phyloP scores from a whole-genome alignment of 116 monocot genomes.

The Posidonia oceanica region DNA sequence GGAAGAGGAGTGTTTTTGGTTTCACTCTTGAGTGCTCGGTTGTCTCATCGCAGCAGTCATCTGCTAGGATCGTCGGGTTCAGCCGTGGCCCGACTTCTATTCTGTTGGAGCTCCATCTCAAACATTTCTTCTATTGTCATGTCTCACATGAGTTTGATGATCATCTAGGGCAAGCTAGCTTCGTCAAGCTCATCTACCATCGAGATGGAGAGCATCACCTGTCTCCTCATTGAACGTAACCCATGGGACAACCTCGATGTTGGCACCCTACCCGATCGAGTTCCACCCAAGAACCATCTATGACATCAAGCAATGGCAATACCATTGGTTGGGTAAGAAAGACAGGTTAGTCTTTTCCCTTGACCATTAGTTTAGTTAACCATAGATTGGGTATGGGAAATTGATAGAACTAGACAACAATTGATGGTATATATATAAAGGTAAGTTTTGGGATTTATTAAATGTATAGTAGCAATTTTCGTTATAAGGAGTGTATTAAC shows the following conservation, averaged over 20 bases:
- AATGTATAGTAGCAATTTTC: no score
- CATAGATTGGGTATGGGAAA: no score
- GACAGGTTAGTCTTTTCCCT: no score
- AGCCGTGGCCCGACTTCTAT: slow-evolving; percentile 57
- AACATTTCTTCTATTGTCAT: slow-evolving; percentile 70
- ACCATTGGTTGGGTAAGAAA: neutral
- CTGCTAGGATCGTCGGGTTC: slow-evolving; percentile 61
- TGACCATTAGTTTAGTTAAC: no score
- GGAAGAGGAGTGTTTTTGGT: slow-evolving; percentile 9
- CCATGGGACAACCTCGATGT: no score
- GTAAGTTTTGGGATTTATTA: no score
- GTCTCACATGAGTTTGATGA: slow-evolving; percentile 62
- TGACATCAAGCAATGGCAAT: slow-evolving; percentile 19
- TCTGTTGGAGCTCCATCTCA: slow-evolving; percentile 40
- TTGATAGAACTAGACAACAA: no score
- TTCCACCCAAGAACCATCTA: neutral
- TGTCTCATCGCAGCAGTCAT: slow-evolving; percentile 43
- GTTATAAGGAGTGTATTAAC: no score
- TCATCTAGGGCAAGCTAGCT: slow-evolving; percentile 22
- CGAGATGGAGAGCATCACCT: no score
- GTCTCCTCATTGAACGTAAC: no score
- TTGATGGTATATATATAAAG: no score
- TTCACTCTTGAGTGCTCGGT: slow-evolving; percentile 71
- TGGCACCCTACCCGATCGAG: no score
- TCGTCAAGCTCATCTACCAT: slow-evolving; percentile 25